These are phyloP conservation scores for Neurospora tetraspora DNA, from an alignment of 495 filamentous ascomycete species.

Conservation along the genomic window DNA sequence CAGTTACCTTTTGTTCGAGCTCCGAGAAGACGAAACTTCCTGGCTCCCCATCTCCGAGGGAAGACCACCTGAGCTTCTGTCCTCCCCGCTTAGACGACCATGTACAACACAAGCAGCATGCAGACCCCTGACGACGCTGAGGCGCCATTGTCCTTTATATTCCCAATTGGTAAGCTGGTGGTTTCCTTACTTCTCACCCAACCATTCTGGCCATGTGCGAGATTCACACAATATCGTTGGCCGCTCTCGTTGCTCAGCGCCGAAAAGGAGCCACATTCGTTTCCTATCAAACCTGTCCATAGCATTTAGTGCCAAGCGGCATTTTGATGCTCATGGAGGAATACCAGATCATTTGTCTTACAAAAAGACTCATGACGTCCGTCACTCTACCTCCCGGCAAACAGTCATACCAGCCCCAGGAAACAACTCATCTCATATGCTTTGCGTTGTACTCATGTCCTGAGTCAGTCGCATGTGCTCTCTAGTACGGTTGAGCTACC, in stretches of 20 bases:
- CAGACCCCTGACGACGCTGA: slow-evolving; percentile 35
- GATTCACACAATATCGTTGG: slow-evolving; percentile 30
- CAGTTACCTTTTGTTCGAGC: neutral
- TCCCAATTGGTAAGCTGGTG: slow-evolving; percentile 40
- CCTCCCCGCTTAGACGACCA: slow-evolving; percentile 9
- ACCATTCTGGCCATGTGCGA: slow-evolving; percentile 37
- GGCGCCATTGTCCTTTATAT: slow-evolving; percentile 33
- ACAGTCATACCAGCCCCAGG: neutral
- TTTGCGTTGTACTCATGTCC: neutral
- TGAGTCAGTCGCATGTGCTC: neutral
- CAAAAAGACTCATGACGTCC: neutral
- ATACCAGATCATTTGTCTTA: neutral
- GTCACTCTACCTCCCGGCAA: neutral
- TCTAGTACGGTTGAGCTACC: neutral
- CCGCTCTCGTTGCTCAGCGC: slow-evolving; percentile 3
- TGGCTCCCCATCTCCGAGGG: neutral
- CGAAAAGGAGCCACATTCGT: neutral
- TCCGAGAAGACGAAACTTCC: neutral
- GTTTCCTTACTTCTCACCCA: slow-evolving; percentile 25
- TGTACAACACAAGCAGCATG: slow-evolving; percentile 23
- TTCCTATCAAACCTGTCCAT: slow-evolving; percentile 14
- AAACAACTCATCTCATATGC: neutral
- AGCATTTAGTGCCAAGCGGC: slow-evolving; percentile 14
- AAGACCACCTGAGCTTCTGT: slow-evolving; percentile 1
- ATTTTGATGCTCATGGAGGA: neutral